Base-by-base conservation (phyloP, 805 yeast species). In the Maudiozyma saulgeensis region DNA sequence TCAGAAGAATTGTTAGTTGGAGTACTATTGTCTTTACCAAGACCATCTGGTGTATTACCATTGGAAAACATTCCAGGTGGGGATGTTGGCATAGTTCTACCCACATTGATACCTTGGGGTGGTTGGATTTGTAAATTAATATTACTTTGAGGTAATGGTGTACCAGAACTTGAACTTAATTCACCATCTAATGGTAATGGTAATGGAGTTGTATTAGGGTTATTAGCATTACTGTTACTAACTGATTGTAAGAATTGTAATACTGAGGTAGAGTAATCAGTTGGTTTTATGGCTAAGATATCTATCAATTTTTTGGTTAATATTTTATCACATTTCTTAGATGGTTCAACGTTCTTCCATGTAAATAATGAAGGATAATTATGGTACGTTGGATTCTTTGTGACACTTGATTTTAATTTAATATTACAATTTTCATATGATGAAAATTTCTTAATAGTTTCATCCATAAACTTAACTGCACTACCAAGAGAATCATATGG, bases 21-120 rank as follows among this genome's bases (percentile, higher is more conserved):
- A 18, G 15, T 35, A 45, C 56, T 49, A 43, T 51, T 52, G 21
- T 58, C 43, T 40, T 52, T 23, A 38, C 23, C 32, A 47, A 55
- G 19, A 15, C 1, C 49, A 49, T 53, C 60, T 46, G 53, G 59
- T 25, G 44, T 55, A 15, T n/a, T 35, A 35, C 16, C 38, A 13
- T 35, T 35, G 53, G 41, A 42, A 57, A 80, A 78, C 56, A 82
- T 72, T 5, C 89, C 89, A 6, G 89, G 91, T 39, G 90, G 90
- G 4, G 88, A 86, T 28, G 85, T 84, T 4, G 56, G 51, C 18
- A 40, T n/a, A 15, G 25, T 23, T 28, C 41, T 32, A 41, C 38
- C 32, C 9, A 32, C 21, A 23, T 23, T 23, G 2, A 31, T 6
- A n/a, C 18, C 38, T 35, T 44, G 46, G 2, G 19, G 34, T 44